Evolutionary conservation across 139 green algal species (phyloP).

Genomic region (Klebsormidium nitens): DNA sequence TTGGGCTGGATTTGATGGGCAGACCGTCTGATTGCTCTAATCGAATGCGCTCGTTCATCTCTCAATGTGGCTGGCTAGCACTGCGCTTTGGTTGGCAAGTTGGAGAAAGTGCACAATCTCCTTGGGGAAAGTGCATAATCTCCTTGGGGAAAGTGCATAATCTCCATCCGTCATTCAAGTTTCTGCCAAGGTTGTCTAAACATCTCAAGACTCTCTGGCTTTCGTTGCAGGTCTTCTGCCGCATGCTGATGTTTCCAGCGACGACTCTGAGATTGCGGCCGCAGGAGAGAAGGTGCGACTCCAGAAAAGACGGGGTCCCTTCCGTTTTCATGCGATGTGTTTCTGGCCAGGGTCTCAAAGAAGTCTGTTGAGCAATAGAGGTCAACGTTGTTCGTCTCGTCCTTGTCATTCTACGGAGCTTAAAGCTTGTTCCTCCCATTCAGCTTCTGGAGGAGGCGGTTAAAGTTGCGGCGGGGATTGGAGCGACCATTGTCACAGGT

Average conservation of each 20-base stretch:
- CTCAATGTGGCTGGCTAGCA: no score
- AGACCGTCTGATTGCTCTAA: no score
- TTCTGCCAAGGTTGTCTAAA: no score
- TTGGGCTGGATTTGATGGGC: no score
- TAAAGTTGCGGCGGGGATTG: slow-evolving; percentile 5
- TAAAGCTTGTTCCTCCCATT: neutral
- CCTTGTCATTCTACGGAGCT: neutral
- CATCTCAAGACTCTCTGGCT: no score
- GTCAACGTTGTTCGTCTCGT: neutral
- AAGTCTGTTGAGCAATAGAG: neutral
- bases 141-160: no score
- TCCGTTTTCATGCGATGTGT: neutral
- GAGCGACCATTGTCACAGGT: slow-evolving; percentile 5
- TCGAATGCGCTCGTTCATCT: no score
- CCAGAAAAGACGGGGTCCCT: neutral
- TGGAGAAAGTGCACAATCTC: no score
- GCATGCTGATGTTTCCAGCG: slow-evolving; percentile 32
- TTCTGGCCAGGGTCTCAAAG: neutral
- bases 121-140: no score
- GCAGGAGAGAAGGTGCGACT: slow-evolving; percentile 17
- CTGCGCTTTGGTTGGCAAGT: no score
- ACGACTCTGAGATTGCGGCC: slow-evolving; percentile 8
- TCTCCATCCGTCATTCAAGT: no score
- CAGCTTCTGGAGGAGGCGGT: slow-evolving; percentile 28
- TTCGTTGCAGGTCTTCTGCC: slow-evolving; percentile 16